These are phyloP conservation scores for Colletotrichum melonis DNA, from an alignment of 2,329 filamentous ascomycete species.

Conservation along the genomic window DNA sequence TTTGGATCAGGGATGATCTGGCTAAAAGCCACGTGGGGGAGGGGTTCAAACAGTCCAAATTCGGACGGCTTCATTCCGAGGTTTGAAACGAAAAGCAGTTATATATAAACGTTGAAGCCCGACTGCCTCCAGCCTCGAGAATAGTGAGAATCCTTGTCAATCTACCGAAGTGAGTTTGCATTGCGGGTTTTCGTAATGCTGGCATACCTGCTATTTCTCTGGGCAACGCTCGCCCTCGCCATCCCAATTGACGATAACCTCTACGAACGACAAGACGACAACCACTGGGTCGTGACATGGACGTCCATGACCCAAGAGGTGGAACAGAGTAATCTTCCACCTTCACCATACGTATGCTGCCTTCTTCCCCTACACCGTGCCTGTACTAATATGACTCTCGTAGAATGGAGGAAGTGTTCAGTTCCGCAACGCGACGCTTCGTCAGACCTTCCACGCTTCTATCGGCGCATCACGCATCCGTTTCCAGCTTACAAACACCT, in stretches of 20 bases:
- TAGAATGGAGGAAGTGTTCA: slow-evolving; percentile 50
- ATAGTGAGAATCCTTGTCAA: not conserved
- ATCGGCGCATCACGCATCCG: slow-evolving; percentile 67
- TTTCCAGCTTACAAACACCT: slow-evolving; percentile 73
- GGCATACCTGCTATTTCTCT: not conserved
- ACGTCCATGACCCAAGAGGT: slow-evolving; percentile 74
- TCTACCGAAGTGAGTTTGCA: not conserved
- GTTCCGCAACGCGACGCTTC: slow-evolving; percentile 72
- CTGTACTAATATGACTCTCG: not conserved
- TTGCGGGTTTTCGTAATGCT: not conserved
- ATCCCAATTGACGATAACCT: not conserved
- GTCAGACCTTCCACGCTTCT: slow-evolving; percentile 73
- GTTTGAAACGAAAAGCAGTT: not conserved
- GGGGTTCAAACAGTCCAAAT: not conserved
- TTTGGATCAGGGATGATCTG: not conserved
- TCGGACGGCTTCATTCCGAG: not conserved
- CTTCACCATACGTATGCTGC: slow-evolving; percentile 65
- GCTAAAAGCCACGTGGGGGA: not conserved
- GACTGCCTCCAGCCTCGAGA: not conserved
- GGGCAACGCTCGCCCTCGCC: not conserved
- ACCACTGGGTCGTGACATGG: slow-evolving; percentile 74
- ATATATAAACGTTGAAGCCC: not conserved
- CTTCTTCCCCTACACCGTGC: not conserved
- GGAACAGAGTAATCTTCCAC: slow-evolving; percentile 71
- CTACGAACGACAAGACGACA: slow-evolving; percentile 40